Percentiles rank a stretch among this genome's conserved stretches.
phyloP scores from a whole-genome alignment of 352 stramenopile genomes.

The Phytophthora boehmeriae region DNA sequence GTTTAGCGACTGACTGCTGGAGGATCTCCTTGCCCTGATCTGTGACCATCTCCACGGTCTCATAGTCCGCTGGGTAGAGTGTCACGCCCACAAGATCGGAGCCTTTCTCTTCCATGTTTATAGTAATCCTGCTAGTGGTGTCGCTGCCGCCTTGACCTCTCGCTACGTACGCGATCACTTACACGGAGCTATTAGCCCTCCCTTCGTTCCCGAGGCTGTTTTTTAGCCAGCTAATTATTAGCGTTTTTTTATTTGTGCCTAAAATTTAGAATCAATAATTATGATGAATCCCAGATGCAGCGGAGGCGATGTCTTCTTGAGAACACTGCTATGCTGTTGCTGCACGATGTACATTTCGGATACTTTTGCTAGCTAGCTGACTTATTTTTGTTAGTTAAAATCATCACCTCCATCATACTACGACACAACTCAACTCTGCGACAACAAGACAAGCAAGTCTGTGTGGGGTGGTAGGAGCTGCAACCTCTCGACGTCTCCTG shows the following conservation, averaged over 20 bases:
- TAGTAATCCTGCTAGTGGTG: conserved; percentile 5
- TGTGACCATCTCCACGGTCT: conserved; percentile 80
- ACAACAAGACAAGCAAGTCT: conserved; percentile 22
- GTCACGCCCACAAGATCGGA: conserved; percentile 64
- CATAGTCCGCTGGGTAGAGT: conserved; percentile 82
- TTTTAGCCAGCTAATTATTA: too few relatives aligned
- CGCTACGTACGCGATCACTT: background rate
- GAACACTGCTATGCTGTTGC: too few relatives aligned
- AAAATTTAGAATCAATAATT: too few relatives aligned
- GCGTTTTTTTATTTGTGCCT: too few relatives aligned
- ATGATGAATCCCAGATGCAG: too few relatives aligned
- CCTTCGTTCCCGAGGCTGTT: too few relatives aligned
- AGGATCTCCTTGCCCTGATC: conserved; percentile 82
- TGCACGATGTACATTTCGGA: too few relatives aligned
- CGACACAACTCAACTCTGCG: conserved; percentile 34
- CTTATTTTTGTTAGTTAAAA: conserved; percentile 10
- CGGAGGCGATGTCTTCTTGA: too few relatives aligned
- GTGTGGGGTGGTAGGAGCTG: background rate
- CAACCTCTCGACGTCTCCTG: conserved; percentile 2
- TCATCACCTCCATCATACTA: conserved; percentile 30
- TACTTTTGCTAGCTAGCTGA: too few relatives aligned
- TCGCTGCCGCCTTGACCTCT: conserved; percentile 3
- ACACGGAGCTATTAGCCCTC: conserved; percentile 3
- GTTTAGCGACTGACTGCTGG: conserved; percentile 49
- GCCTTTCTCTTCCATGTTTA: conserved; percentile 53